Percentiles rank a stretch among this genome's conserved stretches.
Conservation (phyloP, 768 basidiomycete species). For the Rhodotorula kratochvilovae region DNA sequence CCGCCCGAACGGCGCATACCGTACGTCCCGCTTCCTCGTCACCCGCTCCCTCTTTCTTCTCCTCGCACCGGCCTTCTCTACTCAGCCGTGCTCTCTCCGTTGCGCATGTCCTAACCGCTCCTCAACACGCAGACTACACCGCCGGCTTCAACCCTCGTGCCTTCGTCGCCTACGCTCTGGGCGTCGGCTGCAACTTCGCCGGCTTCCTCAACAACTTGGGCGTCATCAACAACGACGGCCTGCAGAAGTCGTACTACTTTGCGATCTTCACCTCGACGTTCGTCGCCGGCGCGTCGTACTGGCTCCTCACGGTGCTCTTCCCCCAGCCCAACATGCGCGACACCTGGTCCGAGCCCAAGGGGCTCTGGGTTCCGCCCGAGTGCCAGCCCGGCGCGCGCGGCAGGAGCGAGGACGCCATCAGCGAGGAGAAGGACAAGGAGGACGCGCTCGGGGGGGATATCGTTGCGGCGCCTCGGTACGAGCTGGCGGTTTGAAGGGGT, state of each 20-base stretch:
- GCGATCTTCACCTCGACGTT: conserved; percentile 17
- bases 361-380: conserved; percentile 13
- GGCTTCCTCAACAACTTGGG: conserved; percentile 20
- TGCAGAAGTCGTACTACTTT: conserved; percentile 14
- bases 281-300: conserved; percentile 11
- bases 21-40: background rate
- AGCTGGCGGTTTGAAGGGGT: background rate
- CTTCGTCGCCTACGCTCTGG: conserved; percentile 15
- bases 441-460: background rate
- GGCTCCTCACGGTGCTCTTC: background rate
- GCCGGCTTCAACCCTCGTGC: conserved; percentile 21
- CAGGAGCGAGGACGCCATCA: background rate
- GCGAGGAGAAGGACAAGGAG: conserved; percentile 20
- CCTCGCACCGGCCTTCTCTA: background rate
- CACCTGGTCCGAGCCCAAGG: conserved; percentile 19
- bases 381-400: background rate
- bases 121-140: background rate
- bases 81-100: too few relatives aligned
- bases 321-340: background rate
- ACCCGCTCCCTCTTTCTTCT: background rate
- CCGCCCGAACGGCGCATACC: conserved; percentile 10
- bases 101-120: too few relatives aligned
- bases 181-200: background rate
- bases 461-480: background rate
- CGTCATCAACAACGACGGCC: background rate